These are phyloP conservation scores for Immersiporthe knoxdaviesiana DNA, from an alignment of 2,329 filamentous ascomycete species.

Conservation along the genomic window DNA sequence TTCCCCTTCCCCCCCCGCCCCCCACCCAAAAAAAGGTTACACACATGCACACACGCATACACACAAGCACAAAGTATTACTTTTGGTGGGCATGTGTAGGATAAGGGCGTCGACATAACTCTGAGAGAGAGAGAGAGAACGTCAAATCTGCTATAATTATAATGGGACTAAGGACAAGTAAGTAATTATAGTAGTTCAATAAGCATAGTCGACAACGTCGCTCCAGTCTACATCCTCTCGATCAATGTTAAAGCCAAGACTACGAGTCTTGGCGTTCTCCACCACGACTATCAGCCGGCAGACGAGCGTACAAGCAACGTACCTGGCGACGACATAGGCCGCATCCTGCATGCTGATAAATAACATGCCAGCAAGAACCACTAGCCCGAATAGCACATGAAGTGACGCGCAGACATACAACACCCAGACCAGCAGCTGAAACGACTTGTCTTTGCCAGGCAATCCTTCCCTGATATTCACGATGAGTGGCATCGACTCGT, in stretches of 20 bases:
- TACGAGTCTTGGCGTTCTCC: background rate
- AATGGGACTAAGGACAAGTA: too few relatives aligned
- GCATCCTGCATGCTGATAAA: background rate
- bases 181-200: background rate
- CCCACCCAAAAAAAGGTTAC: too few relatives aligned
- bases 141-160: too few relatives aligned
- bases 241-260: background rate
- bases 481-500: background rate
- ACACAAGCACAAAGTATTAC: too few relatives aligned
- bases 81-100: too few relatives aligned
- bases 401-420: background rate
- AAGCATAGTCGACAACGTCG: background rate
- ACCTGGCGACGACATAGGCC: background rate
- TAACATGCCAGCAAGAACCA: background rate
- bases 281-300: background rate
- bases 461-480: background rate
- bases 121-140: too few relatives aligned
- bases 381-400: background rate
- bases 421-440: background rate
- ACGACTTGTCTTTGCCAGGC: background rate
- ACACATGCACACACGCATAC: too few relatives aligned
- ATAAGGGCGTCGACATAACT: too few relatives aligned
- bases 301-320: background rate
- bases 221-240: background rate
- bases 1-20: too few relatives aligned